phyloP scores from a whole-genome alignment of 768 basidiomycete genomes.

The Hemileccinum impolitum region DNA sequence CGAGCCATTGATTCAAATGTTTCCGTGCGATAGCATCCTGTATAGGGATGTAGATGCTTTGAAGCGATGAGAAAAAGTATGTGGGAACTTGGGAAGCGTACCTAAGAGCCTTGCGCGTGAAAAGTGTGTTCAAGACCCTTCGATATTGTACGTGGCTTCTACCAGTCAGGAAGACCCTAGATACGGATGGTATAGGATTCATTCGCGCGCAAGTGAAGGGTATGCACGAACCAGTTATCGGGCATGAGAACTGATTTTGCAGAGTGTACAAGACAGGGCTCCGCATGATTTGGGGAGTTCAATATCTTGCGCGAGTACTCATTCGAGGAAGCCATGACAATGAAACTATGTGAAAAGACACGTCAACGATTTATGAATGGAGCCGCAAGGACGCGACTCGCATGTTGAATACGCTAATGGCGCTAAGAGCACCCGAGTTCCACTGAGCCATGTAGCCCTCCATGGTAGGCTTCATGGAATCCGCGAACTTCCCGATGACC shows the following conservation, averaged over 20 bases:
- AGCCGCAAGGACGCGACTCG: constrained; percentile 34
- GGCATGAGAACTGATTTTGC: constrained; percentile 82
- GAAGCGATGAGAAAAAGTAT: constrained; percentile 1
- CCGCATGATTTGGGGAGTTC: constrained; percentile 89
- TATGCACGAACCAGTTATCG: constrained; percentile 75
- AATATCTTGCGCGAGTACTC: constrained; percentile 93
- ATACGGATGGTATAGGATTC: background rate
- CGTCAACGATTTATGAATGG: constrained; percentile 3
- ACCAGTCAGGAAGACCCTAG: constrained; percentile 95
- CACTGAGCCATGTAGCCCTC: constrained; percentile 91
- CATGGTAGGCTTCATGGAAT: constrained; percentile 88
- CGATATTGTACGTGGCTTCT: constrained; percentile 94
- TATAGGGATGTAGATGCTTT: constrained; percentile 76
- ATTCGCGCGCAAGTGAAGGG: background rate
- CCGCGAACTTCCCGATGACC: constrained; percentile 94
- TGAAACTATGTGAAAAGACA: constrained; percentile 65
- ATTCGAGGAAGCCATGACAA: constrained; percentile 96
- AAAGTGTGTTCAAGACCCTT: constrained; percentile 82
- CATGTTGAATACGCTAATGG: constrained; percentile 98
- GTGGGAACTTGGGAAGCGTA: constrained; percentile 32
- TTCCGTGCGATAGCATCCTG: constrained; percentile 82
- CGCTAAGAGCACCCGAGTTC: constrained; percentile 85
- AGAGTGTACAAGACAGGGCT: constrained; percentile 91
- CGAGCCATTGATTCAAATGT: constrained; percentile 74
- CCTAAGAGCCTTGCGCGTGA: constrained; percentile 93